A percentile compares a stretch with the other conserved stretches of the same genome.
Conservation (phyloP, 306 rosid species). For the Pachyrhizus erosus region DNA sequence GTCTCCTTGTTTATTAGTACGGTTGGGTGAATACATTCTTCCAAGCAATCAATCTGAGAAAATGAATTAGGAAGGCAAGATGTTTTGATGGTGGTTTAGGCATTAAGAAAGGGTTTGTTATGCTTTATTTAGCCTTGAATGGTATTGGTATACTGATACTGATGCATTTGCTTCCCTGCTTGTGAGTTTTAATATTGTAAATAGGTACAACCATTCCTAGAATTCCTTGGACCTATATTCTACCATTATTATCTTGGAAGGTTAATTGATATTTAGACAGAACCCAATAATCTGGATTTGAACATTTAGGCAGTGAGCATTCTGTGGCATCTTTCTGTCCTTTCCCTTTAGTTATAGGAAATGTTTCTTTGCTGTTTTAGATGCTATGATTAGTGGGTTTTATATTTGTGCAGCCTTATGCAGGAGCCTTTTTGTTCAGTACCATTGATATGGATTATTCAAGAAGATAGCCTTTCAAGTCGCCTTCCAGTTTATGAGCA, state of each 20-base stretch:
- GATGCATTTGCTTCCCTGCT: not conserved
- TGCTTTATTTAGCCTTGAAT: conserved; percentile 8
- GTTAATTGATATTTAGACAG: not conserved
- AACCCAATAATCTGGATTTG: conserved; percentile 23
- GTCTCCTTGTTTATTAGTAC: not conserved
- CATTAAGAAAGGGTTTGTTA: not conserved
- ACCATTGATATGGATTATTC: conserved; percentile 95
- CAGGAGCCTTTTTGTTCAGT: conserved; percentile 97
- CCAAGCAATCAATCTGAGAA: not conserved
- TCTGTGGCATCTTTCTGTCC: conserved; percentile 28
- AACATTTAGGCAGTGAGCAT: conserved; percentile 21
- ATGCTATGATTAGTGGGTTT: conserved; percentile 72
- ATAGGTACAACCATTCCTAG: not conserved
- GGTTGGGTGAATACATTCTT: not conserved
- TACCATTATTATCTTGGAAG: not conserved
- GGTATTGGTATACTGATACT: not conserved
- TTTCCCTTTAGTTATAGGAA: conserved; percentile 27
- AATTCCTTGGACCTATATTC: conserved; percentile 26
- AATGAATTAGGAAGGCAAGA: conserved; percentile 29
- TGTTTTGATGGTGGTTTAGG: conserved; percentile 39
- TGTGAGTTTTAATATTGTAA: conserved; percentile 17
- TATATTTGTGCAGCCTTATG: conserved; percentile 98
- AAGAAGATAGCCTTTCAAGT: conserved; percentile 83
- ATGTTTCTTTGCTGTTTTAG: conserved; percentile 48
- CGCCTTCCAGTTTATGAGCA: conserved; percentile 78